Evolutionary conservation across 352 stramenopile genomes (phyloP).

Genomic region (Globisporangium iwayamae): DNA sequence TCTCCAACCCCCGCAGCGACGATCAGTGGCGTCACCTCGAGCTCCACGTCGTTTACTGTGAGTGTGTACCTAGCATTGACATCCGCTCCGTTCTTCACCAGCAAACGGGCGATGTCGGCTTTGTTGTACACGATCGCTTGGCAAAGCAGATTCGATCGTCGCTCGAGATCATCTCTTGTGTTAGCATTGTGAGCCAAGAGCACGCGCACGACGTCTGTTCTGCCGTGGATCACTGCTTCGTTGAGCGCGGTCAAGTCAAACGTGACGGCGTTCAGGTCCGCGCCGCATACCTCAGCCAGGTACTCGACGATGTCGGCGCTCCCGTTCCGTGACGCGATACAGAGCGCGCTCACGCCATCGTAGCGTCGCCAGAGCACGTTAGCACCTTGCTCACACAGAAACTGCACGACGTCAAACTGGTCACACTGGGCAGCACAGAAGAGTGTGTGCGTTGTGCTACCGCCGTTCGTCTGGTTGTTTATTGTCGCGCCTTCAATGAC

Average conservation of each 20-base stretch:
- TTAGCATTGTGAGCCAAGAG: neutral
- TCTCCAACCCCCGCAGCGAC: neutral
- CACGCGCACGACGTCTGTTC: neutral
- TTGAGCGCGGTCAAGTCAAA: neutral
- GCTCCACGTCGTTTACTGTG: too few relatives aligned
- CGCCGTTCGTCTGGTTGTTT: neutral
- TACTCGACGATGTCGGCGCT: constrained; percentile 1
- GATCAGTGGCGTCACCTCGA: neutral
- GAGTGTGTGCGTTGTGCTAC: neutral
- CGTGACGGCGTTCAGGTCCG: neutral
- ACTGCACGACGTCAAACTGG: neutral
- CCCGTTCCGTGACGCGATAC: neutral
- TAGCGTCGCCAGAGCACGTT: neutral
- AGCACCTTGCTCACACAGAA: neutral
- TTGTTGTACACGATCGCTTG: neutral
- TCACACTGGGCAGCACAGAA: neutral
- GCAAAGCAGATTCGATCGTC: neutral
- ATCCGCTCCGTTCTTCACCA: too few relatives aligned
- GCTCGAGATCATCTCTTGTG: neutral
- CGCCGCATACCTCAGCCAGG: neutral
- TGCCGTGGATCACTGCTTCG: neutral
- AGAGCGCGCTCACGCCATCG: neutral
- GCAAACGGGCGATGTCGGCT: too few relatives aligned
- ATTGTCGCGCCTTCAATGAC: neutral
- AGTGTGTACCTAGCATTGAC: too few relatives aligned